Conservation (phyloP, 257 asterid genomes). For the Ophiorrhiza pumila region DNA sequence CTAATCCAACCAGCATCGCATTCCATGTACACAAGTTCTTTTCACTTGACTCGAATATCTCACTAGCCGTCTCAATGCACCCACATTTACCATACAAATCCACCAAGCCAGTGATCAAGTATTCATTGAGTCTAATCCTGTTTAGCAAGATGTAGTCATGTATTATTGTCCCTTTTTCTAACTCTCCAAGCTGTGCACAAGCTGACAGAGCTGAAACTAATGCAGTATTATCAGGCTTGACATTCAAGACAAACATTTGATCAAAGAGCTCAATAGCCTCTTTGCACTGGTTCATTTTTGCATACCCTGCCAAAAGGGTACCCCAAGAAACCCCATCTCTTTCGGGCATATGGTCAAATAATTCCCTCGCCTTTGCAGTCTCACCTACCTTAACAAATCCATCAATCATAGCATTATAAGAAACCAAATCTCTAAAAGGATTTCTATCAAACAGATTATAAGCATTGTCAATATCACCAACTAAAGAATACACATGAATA, state of each 20-base stretch:
- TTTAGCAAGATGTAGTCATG: slow-evolving; percentile 37
- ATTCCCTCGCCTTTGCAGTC: slow-evolving; percentile 42
- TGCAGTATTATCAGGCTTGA: slow-evolving; percentile 49
- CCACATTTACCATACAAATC: slow-evolving; percentile 84
- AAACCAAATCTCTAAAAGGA: slow-evolving; percentile 54
- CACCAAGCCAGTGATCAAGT: slow-evolving; percentile 71
- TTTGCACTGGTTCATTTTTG: slow-evolving; percentile 39
- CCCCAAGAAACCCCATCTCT: slow-evolving; percentile 74
- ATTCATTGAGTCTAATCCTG: slow-evolving; percentile 44
- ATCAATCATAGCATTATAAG: slow-evolving; percentile 66
- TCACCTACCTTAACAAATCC: slow-evolving; percentile 68
- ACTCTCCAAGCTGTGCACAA: slow-evolving; percentile 74
- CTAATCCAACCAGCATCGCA: slow-evolving; percentile 79
- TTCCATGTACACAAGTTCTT: slow-evolving; percentile 69
- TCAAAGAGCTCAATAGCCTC: slow-evolving; percentile 64
- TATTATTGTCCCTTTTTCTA: slow-evolving; percentile 55
- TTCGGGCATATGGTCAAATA: slow-evolving; percentile 67
- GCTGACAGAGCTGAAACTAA: slow-evolving; percentile 73
- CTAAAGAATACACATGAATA: slow-evolving; percentile 32
- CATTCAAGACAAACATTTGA: slow-evolving; percentile 37
- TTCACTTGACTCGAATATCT: slow-evolving; percentile 39
- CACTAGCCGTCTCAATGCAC: slow-evolving; percentile 50
- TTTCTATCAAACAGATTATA: slow-evolving; percentile 50
- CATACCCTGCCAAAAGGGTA: slow-evolving; percentile 74
- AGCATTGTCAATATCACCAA: slow-evolving; percentile 38